Evolutionary conservation across 345 rosid species (phyloP).

Genomic region (Hirschfeldia incana): DNA sequence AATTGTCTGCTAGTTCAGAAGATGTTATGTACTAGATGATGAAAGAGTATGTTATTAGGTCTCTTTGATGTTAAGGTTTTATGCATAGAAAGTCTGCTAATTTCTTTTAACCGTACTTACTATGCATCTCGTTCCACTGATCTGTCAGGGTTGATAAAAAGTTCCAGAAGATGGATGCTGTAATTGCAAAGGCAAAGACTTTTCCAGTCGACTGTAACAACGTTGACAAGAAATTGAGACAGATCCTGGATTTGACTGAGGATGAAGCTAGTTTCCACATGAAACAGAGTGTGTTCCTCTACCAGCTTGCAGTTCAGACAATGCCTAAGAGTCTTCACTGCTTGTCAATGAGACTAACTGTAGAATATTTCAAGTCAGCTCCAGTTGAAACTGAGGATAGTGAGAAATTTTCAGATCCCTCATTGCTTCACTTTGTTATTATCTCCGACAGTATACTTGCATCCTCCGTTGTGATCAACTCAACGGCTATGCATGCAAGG

Average conservation of each 20-base stretch:
- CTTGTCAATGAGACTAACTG: slow-evolving; percentile 83
- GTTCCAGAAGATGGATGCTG: slow-evolving; percentile 64
- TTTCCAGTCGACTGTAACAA: slow-evolving; percentile 77
- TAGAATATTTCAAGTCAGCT: slow-evolving; percentile 71
- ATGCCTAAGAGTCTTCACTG: slow-evolving; percentile 96
- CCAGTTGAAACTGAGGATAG: slow-evolving; percentile 49
- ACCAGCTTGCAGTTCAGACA: slow-evolving; percentile 88
- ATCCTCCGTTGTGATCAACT: slow-evolving; percentile 85
- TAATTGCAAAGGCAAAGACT: slow-evolving; percentile 68
- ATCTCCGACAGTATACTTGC: slow-evolving; percentile 87
- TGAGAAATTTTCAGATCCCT: slow-evolving; percentile 63
- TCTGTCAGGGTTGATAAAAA: slow-evolving; percentile 65
- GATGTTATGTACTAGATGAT: too few species aligned
- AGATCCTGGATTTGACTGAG: slow-evolving; percentile 82
- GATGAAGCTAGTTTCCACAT: slow-evolving; percentile 91
- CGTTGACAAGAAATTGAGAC: slow-evolving; percentile 90
- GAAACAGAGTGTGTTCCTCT: slow-evolving; percentile 77
- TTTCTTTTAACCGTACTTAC: not conserved
- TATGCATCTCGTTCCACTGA: slow-evolving; percentile 8
- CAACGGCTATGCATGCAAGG: slow-evolving; percentile 67
- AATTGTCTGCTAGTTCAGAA: too few species aligned
- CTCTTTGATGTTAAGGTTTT: too few species aligned
- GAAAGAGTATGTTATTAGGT: too few species aligned
- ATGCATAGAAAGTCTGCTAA: too few species aligned
- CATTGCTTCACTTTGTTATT: slow-evolving; percentile 68